Percentiles rank a stretch among this genome's conserved stretches.
Conservation (phyloP, 116 monocot species). For the Cymodocea nodosa region DNA sequence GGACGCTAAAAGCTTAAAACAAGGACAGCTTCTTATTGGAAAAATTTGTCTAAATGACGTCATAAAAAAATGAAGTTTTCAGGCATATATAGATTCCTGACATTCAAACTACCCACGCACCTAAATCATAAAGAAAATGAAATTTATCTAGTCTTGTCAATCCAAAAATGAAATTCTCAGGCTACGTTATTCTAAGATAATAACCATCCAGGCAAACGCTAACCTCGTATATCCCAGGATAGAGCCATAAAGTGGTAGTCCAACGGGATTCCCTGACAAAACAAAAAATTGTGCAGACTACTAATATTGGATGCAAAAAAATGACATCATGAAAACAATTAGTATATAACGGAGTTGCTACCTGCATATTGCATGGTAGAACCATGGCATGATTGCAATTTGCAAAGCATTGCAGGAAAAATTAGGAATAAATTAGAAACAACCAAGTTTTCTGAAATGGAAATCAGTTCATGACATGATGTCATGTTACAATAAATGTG, state of each 20-base stretch:
- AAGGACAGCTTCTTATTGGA: no score
- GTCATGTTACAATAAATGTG: neutral
- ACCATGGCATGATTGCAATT: no score
- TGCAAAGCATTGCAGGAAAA: neutral
- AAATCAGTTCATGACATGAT: neutral
- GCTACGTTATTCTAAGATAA: neutral
- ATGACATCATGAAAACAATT: neutral
- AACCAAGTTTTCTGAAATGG: neutral
- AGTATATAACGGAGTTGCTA: no score
- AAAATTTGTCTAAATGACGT: no score
- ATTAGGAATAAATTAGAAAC: neutral
- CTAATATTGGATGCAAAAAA: neutral
- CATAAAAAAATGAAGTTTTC: no score
- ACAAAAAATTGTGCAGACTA: neutral
- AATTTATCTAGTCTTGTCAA: neutral
- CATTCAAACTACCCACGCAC: neutral
- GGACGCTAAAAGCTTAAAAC: no score
- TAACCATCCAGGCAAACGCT: neutral
- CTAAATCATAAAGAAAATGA: neutral
- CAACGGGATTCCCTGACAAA: slow-evolving; percentile 12
- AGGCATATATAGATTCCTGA: no score
- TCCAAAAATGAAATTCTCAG: neutral
- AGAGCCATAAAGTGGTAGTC: slow-evolving; percentile 17
- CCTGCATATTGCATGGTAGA: neutral
- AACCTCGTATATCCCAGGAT: slow-evolving; percentile 24